phyloP scores from a whole-genome alignment of 768 basidiomycete species.

The Mycena galericulata region DNA sequence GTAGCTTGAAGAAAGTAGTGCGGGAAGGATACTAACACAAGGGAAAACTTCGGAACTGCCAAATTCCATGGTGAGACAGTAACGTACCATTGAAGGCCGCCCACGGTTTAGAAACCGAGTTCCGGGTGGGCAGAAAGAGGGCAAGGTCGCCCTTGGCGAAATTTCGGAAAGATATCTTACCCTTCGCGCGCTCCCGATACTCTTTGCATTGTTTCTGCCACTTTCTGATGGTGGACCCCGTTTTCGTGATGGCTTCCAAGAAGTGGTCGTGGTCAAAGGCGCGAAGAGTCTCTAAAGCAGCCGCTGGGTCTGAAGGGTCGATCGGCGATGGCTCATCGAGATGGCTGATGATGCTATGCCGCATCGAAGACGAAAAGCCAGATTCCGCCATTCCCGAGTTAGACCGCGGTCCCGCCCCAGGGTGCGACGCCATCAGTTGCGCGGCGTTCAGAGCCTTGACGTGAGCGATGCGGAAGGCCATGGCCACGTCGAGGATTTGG shows the following conservation, averaged over 20 bases:
- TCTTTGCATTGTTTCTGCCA: slow-evolving; percentile 99
- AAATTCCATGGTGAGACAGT: slow-evolving; percentile 17
- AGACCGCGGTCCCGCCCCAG: slow-evolving; percentile 58
- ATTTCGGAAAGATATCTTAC: slow-evolving; percentile 96
- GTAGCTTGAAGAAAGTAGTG: slow-evolving; percentile 96
- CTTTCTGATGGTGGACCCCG: slow-evolving; percentile 89
- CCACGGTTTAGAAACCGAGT: slow-evolving; percentile 95
- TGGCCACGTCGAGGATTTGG: slow-evolving; percentile 84
- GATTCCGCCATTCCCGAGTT: slow-evolving; percentile 61
- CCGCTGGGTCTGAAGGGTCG: slow-evolving; percentile 79
- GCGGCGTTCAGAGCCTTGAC: slow-evolving; percentile 75
- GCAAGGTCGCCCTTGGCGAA: slow-evolving; percentile 96
- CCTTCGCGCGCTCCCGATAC: slow-evolving; percentile 94
- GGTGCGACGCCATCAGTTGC: slow-evolving; percentile 68
- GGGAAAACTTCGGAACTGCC: slow-evolving; percentile 52
- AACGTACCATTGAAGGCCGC: slow-evolving; percentile 95
- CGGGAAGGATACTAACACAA: slow-evolving; percentile 85
- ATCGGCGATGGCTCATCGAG: slow-evolving; percentile 78
- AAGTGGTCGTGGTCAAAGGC: slow-evolving; percentile 89
- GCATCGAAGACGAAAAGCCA: slow-evolving; percentile 59
- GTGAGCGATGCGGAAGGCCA: slow-evolving; percentile 82
- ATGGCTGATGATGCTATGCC: slow-evolving; percentile 65
- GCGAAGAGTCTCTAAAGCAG: slow-evolving; percentile 76
- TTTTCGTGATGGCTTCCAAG: slow-evolving; percentile 83
- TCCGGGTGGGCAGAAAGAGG: slow-evolving; percentile 94